Conservation (phyloP, 257 asterid species). For the Lantana camara region DNA sequence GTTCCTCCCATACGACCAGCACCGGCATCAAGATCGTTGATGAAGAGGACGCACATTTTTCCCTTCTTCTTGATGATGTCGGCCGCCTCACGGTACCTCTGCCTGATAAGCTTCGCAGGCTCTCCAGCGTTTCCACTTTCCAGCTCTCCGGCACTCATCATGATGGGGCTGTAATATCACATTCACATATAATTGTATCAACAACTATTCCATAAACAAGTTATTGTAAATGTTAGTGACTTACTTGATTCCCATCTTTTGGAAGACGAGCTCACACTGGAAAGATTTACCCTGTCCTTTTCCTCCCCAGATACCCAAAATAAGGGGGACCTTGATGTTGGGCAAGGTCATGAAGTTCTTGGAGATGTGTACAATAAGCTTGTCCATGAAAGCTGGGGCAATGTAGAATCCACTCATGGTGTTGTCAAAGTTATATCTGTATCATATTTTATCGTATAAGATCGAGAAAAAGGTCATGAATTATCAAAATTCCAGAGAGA, state of each 20-base stretch:
- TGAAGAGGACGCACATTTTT: conserved; percentile 81
- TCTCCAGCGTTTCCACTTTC: conserved; percentile 66
- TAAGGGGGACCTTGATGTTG: conserved; percentile 80
- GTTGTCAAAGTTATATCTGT: conserved; percentile 57
- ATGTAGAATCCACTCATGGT: conserved; percentile 67
- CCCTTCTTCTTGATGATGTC: conserved; percentile 77
- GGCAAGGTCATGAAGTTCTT: conserved; percentile 84
- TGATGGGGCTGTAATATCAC: conserved; percentile 59
- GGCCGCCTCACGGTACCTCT: conserved; percentile 75
- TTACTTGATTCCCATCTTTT: conserved; percentile 90
- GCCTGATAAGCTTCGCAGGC: conserved; percentile 58
- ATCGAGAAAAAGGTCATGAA: too few species aligned
- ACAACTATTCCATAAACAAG: too few species aligned
- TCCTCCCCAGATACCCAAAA: conserved; percentile 96
- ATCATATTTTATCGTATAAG: too few species aligned
- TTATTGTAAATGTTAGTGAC: too few species aligned
- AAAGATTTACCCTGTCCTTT: conserved; percentile 94
- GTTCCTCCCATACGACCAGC: conserved; percentile 93
- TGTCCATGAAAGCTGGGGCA: conserved; percentile 95
- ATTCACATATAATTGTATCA: neutral
- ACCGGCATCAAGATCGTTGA: conserved; percentile 91
- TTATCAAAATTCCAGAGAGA: too few species aligned
- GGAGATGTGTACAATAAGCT: conserved; percentile 68
- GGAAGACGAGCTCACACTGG: conserved; percentile 87
- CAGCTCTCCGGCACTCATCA: conserved; percentile 81